Conservation (phyloP, 192 early-diverging fungal species). For the Geranomyces variabilis region DNA sequence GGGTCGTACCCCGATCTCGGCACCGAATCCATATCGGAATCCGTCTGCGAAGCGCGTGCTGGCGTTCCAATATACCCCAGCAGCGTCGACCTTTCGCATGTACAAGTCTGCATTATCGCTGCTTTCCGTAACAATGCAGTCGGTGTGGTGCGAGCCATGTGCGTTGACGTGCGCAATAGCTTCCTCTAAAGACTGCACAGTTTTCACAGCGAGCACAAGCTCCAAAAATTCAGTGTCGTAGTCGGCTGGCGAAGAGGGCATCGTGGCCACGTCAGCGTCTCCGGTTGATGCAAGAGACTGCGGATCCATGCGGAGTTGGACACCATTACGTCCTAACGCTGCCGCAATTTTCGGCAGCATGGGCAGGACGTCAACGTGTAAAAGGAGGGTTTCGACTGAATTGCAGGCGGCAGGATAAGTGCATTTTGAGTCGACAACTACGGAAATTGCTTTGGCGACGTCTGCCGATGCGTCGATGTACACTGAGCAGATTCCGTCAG, state of each 20-base stretch:
- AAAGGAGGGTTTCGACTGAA: conserved; percentile 87
- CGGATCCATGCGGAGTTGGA: conserved; percentile 65
- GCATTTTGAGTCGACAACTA: conserved; percentile 92
- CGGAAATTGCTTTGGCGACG: conserved; percentile 70
- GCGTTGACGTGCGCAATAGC: conserved; percentile 94
- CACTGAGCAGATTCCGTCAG: conserved; percentile 94
- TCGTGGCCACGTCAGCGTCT: conserved; percentile 33
- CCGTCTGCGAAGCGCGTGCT: conserved; percentile 96
- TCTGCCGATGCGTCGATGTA: conserved; percentile 87
- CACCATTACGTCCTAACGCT: conserved; percentile 62
- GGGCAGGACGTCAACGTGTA: conserved; percentile 64
- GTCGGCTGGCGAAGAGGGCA: conserved; percentile 54
- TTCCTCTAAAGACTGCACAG: conserved; percentile 70
- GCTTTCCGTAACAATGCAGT: conserved; percentile 87
- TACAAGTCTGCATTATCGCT: conserved; percentile 74
- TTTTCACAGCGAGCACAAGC: conserved; percentile 78
- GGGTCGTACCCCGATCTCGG: conserved; percentile 86
- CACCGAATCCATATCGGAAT: conserved; percentile 98
- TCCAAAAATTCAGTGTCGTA: conserved; percentile 93
- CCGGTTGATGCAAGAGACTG: conserved; percentile 41
- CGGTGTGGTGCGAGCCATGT: conserved; percentile 95
- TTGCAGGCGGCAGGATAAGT: conserved; percentile 97
- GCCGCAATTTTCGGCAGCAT: conserved; percentile 54
- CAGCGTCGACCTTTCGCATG: conserved; percentile 91
- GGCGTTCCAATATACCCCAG: conserved; percentile 98